These are phyloP conservation scores for Singerocomus inundabilis DNA, from an alignment of 1,284 basidiomycete species.

Conservation along the genomic window DNA sequence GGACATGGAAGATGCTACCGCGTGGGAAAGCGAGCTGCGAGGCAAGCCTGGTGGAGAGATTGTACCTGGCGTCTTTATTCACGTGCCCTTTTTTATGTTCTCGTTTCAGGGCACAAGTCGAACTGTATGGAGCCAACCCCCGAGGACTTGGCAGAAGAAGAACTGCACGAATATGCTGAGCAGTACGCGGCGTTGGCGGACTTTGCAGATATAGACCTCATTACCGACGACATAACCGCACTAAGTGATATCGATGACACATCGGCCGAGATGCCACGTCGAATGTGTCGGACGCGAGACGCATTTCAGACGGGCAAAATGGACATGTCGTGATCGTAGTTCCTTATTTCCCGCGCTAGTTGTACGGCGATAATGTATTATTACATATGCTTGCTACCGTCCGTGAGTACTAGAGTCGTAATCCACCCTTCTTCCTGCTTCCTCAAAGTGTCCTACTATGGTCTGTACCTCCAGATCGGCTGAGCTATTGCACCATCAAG, in stretches of 20 bases:
- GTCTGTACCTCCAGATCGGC: not conserved
- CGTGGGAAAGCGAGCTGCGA: slow-evolving; percentile 56
- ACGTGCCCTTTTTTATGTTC: too few species aligned
- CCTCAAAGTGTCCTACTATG: too few species aligned
- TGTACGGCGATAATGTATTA: too few species aligned
- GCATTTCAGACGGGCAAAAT: slow-evolving; percentile 17
- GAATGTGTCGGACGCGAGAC: not conserved
- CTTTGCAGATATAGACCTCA: slow-evolving; percentile 47
- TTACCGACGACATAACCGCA: slow-evolving; percentile 13
- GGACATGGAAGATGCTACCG: slow-evolving; percentile 55
- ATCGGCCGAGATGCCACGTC: not conserved
- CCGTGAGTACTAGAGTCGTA: too few species aligned
- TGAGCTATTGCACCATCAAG: not conserved
- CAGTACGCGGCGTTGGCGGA: slow-evolving; percentile 49
- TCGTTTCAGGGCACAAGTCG: slow-evolving; percentile 10
- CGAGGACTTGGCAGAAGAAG: slow-evolving; percentile 53
- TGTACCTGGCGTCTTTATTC: not conserved
- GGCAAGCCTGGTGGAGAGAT: slow-evolving; percentile 28
- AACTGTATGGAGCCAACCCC: slow-evolving; percentile 32
- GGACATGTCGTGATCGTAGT: slow-evolving; percentile 28
- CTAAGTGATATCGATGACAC: slow-evolving; percentile 26
- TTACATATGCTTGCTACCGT: too few species aligned
- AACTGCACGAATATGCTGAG: slow-evolving; percentile 58
- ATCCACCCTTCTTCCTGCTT: too few species aligned
- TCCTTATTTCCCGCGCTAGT: not conserved